A percentile compares a stretch with the other conserved stretches of the same genome.
phyloP scores from a whole-genome alignment of 2,329 filamentous ascomycete genomes.

The Beauveria sp. region DNA sequence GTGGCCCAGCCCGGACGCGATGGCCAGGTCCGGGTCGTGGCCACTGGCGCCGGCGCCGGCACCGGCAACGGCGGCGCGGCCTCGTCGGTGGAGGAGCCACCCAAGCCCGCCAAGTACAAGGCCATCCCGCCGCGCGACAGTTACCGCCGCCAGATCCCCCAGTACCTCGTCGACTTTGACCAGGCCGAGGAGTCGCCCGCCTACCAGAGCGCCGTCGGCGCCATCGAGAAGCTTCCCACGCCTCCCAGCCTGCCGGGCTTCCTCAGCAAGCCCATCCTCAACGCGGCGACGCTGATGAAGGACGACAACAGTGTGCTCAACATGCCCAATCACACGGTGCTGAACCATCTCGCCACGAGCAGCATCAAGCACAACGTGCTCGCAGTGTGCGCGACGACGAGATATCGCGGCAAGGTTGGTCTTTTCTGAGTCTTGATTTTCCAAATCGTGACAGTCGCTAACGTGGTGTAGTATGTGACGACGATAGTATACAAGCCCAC shows the following conservation, averaged over 20 bases:
- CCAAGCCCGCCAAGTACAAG: constrained; percentile 38
- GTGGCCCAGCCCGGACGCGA: constrained; percentile 21
- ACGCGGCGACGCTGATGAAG: constrained; percentile 85
- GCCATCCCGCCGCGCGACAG: constrained; percentile 46
- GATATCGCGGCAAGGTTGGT: constrained; percentile 86
- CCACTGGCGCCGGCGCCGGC: constrained; percentile 16
- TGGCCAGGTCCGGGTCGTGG: constrained; percentile 24
- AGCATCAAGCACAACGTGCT: constrained; percentile 96
- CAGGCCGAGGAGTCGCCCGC: constrained; percentile 68
- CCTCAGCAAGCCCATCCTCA: constrained; percentile 88
- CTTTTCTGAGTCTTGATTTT: neutral
- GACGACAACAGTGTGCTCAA: constrained; percentile 96
- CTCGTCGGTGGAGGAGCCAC: constrained; percentile 32
- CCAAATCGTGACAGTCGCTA: neutral
- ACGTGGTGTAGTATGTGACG: constrained; percentile 69
- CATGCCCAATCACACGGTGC: constrained; percentile 92
- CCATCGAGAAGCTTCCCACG: constrained; percentile 70
- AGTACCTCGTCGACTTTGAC: constrained; percentile 81
- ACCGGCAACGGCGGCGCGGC: constrained; percentile 17
- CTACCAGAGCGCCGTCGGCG: constrained; percentile 67
- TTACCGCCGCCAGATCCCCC: constrained; percentile 70
- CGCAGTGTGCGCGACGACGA: constrained; percentile 92
- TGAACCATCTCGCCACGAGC: constrained; percentile 94
- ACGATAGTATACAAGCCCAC: constrained; percentile 97
- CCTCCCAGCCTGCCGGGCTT: constrained; percentile 86